phyloP scores from a whole-genome alignment of 108 stramenopile genomes.

The Conticribra weissflogii region DNA sequence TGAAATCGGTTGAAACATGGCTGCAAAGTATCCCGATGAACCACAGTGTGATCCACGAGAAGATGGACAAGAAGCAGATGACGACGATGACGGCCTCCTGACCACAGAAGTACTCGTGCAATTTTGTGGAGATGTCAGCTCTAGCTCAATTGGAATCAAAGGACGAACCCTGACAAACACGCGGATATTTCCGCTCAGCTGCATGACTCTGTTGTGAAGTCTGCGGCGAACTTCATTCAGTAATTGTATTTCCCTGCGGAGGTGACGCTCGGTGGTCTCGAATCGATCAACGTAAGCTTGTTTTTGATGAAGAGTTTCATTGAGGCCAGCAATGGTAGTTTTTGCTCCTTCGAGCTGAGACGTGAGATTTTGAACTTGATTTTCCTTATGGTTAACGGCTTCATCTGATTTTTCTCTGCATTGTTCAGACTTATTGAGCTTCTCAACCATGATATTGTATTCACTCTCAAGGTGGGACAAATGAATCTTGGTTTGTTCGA shows the following conservation, averaged over 20 bases:
- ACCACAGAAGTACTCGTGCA: neutral
- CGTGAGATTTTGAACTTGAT: no score
- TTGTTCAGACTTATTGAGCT: no score
- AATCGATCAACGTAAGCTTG: constrained; percentile 49
- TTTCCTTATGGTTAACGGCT: no score
- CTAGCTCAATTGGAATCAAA: constrained; percentile 37
- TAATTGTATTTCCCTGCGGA: constrained; percentile 56
- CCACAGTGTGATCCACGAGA: constrained; percentile 15
- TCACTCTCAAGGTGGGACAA: no score
- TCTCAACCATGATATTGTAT: no score
- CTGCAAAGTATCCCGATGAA: no score
- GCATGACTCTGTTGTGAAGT: constrained; percentile 80
- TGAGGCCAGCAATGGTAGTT: constrained; percentile 18
- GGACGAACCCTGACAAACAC: constrained; percentile 88
- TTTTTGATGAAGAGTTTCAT: constrained; percentile 27
- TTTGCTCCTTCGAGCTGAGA: constrained; percentile 25
- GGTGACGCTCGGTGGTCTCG: constrained; percentile 66
- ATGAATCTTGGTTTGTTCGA: no score
- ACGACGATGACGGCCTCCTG: constrained; percentile 26
- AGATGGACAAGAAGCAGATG: constrained; percentile 12
- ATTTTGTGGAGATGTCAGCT: neutral
- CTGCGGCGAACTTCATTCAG: constrained; percentile 71
- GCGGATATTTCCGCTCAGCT: constrained; percentile 85
- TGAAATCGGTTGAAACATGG: no score
- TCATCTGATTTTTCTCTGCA: constrained; percentile 11